Percentiles rank a stretch among this genome's conserved stretches.
Evolutionary conservation across 495 filamentous ascomycete genomes (phyloP).

Genomic region (Aspergillus cristatus): DNA sequence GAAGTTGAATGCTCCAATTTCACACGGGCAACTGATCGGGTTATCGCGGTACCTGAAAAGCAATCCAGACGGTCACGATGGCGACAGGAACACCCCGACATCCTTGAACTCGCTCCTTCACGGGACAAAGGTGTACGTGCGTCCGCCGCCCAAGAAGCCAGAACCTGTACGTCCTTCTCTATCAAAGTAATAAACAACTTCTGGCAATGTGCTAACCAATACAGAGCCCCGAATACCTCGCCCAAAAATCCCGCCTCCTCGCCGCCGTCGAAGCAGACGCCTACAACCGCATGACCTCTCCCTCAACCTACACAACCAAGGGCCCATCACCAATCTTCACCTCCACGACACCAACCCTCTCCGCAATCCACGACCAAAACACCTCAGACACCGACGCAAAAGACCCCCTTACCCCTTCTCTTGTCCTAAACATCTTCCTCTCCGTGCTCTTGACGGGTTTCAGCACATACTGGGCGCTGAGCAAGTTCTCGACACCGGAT

Average conservation of each 20-base stretch:
- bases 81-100: neutral
- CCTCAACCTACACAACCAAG: slow-evolving; percentile 6
- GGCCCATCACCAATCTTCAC: slow-evolving; percentile 53
- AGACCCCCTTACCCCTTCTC: slow-evolving; percentile 33
- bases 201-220: slow-evolving; percentile 4
- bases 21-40: slow-evolving; percentile 67
- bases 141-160: slow-evolving; percentile 66
- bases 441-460: slow-evolving; percentile 38
- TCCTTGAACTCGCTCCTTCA: slow-evolving; percentile 57
- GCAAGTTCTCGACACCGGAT: slow-evolving; percentile 42
- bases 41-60: slow-evolving; percentile 47
- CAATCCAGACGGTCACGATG: slow-evolving; percentile 7
- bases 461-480: slow-evolving; percentile 40
- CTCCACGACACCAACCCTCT: slow-evolving; percentile 22
- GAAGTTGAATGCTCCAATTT: slow-evolving; percentile 58
- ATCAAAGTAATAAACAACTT: too few relatives aligned
- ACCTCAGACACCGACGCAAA: slow-evolving; percentile 28
- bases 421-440: slow-evolving; percentile 40
- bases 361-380: slow-evolving; percentile 23
- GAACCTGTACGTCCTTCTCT: slow-evolving; percentile 53
- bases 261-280: slow-evolving; percentile 65
- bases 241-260: slow-evolving; percentile 76
- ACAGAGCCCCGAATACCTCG: slow-evolving; percentile 80
- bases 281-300: slow-evolving; percentile 59
- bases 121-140: slow-evolving; percentile 64